Percentiles rank a stretch among this genome's conserved stretches.
Evolutionary conservation across 768 basidiomycete species (phyloP).

Genomic region (Tephrocybe sp.): DNA sequence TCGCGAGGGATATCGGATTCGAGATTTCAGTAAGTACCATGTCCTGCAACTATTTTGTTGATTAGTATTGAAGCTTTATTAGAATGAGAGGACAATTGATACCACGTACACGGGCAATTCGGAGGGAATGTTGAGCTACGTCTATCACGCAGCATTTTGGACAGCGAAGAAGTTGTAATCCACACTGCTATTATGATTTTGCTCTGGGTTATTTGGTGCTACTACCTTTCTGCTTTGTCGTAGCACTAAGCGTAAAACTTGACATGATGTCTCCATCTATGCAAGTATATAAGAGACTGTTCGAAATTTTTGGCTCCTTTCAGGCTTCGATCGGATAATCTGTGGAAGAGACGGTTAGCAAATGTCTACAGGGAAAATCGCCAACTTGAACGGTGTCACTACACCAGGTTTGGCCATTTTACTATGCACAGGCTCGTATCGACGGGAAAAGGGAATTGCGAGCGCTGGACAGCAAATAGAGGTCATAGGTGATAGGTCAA

Average conservation of each 20-base stretch:
- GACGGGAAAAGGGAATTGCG: no score
- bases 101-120: constrained; percentile 87
- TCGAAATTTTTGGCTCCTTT: not conserved
- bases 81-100: constrained; percentile 80
- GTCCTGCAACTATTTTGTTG: not conserved
- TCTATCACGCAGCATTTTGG: constrained; percentile 86
- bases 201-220: no score
- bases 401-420: no score
- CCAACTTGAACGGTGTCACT: not conserved
- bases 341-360: not conserved
- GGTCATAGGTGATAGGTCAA: no score
- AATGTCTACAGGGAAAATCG: not conserved
- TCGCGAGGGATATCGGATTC: constrained; percentile 77
- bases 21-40: constrained; percentile 60
- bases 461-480: no score
- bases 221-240: no score
- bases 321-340: not conserved
- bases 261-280: no score
- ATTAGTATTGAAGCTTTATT: not conserved
- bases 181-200: no score
- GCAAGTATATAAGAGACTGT: no score
- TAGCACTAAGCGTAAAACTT: no score
- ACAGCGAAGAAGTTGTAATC: constrained; percentile 47
- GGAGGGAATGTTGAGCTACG: constrained; percentile 78
- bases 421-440: no score